Conservation (phyloP, 106 monocot genomes). For the Dendrobium catenatum region DNA sequence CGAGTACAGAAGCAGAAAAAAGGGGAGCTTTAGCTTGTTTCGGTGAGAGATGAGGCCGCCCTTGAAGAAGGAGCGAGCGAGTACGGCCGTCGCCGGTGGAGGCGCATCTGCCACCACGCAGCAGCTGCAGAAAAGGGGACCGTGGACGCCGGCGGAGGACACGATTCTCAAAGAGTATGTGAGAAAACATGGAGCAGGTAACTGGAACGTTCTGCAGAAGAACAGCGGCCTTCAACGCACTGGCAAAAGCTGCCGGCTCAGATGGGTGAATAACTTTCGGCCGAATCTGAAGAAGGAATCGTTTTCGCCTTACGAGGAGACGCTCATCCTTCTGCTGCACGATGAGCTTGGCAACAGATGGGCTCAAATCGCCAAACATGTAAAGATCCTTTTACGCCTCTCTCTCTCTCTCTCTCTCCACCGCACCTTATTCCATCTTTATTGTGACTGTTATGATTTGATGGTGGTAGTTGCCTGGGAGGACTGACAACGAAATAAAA, state of each 20-base stretch:
- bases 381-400: neutral
- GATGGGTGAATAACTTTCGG: slow-evolving; percentile 66
- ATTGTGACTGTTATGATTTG: neutral
- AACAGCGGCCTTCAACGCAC: slow-evolving; percentile 49
- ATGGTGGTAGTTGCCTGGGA: slow-evolving; percentile 42
- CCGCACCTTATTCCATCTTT: neutral
- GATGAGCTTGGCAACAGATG: slow-evolving; percentile 69
- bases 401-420: neutral
- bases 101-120: neutral
- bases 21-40: neutral
- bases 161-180: slow-evolving; percentile 48
- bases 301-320: slow-evolving; percentile 64
- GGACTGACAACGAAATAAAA: slow-evolving; percentile 82
- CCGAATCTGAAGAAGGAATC: slow-evolving; percentile 66
- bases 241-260: slow-evolving; percentile 77
- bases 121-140: slow-evolving; percentile 8
- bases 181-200: slow-evolving; percentile 46
- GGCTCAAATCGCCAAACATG: slow-evolving; percentile 71
- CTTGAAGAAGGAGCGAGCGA: neutral
- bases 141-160: slow-evolving; percentile 30
- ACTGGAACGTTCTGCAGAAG: slow-evolving; percentile 66
- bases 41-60: slow-evolving; percentile 6
- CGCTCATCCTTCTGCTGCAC: slow-evolving; percentile 57
- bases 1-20: neutral
- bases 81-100: neutral